Base-by-base conservation (phyloP, 2,329 filamentous ascomycete species). In the Bipolaris bicolor region DNA sequence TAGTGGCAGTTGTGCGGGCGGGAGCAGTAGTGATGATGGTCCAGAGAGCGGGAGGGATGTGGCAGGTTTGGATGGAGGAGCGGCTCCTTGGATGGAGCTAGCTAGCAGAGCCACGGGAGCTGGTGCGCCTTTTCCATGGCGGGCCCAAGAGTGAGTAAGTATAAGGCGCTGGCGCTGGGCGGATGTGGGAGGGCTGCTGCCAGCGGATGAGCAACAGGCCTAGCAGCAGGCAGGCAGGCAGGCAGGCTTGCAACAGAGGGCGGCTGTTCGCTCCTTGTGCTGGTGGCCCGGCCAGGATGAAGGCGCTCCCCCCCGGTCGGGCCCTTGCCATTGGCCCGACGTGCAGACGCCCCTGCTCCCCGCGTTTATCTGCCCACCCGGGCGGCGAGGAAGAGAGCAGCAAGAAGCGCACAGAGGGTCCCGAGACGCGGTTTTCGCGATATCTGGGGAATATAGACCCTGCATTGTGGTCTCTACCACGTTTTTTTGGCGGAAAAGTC, bases 401-500 rank as follows among this genome's bases (percentile, higher is more conserved):
- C 56, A 61, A 69, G 69, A 57, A 55, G 58, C 49, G 51, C 58
- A 26, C 57, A 55, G 52, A 62, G 57, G 68, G 52, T 64, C 64
- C 55, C 61, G 68, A 62, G 62, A 60, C 58, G 64, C 64, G 62
- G 64, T 66, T 69, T 63, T 65, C 69, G 69, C 62, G 64, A 63
- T 52, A 10, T 56, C 55, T 57, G 49, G 55, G 57, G 51, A 69
- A 55, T 59, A 48, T 33, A 53, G 55, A 59, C 64, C 65, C 70
- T 69, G 68, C 68, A 63, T 68, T 55, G 57, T 63, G 61, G 62
- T 62, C 65, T 58, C 55, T 39, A 49, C 49, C 61, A 64, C 68
- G 69, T 64, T 71, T 70, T 73, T 74, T 70, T 64, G 33, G 66
- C 66, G 63, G 58, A 70, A 73, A 72, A 68, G 58, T 58, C 60